Base-by-base conservation (phyloP, 2,329 filamentous ascomycete genomes). In the Cladophialophora carrionii region DNA sequence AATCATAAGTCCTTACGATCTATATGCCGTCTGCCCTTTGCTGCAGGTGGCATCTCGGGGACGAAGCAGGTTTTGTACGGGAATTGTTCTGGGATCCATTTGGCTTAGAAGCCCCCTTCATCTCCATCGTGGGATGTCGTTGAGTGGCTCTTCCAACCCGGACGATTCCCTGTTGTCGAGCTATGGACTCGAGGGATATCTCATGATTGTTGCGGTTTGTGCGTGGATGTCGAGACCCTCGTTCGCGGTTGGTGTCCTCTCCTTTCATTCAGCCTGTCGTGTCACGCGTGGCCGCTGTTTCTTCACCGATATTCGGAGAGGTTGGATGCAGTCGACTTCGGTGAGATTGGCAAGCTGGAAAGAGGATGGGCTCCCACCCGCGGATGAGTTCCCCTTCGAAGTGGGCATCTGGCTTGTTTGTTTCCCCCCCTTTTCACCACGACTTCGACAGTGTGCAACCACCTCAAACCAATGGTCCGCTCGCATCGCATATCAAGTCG, bases 1-100 rank as follows among this genome's bases (percentile, higher is more conserved):
- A 72, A 70, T 66, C 46, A 71, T 71, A 71, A 71, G 64, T 71
- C 67, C 54, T 67, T 54, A 67, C 69, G 69, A 71, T 71, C 66
- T 69, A 68, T 64, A 65, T 68, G 61, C 52, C 61, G 26, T 53
- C 32, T 31, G 43, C 43, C 43, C 24, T 37, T 37, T 54, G 56
- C 49, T 24, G 48, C 58, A 14, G 62, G 55, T 67, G 68, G 65
- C 64, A 64, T 70, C 70, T 71, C 70, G 70, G 64, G 68, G 70
- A 71, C 62, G 70, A 71, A 71, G 70, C 62, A 67, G 70, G 66
- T 68, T 64, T 70, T 70, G 69, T 53, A 43, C 20, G n/a, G 48
- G 57, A 52, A 43, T 32, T 32, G 66, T 63, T 66, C 59, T 61
- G 66, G 64, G 22, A 53, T 54, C 52, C 57, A 20, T 54, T 54